Evolutionary conservation across 2,329 filamentous ascomycete genomes (phyloP).

Genomic region (Talaromyces sp.): DNA sequence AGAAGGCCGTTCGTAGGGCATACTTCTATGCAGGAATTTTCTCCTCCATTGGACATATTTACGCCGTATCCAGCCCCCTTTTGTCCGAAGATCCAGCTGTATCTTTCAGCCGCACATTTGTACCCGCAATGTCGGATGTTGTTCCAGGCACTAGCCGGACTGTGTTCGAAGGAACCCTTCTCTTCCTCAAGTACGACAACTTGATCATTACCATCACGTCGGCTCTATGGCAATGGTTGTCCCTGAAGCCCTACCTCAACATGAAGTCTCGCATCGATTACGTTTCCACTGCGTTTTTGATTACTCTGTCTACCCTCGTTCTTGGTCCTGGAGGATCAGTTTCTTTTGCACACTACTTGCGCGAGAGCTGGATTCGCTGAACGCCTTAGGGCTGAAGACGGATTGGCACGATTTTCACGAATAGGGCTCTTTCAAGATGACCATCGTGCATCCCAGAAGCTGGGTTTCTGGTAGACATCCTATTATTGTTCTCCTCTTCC

Average conservation of each 20-base stretch:
- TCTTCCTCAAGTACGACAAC: slow-evolving; percentile 4
- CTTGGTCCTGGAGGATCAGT: background rate
- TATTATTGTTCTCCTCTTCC: background rate
- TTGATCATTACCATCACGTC: slow-evolving; percentile 1
- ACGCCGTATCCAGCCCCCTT: background rate
- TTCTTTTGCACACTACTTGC: background rate
- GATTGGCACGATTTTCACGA: background rate
- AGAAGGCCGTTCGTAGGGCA: background rate
- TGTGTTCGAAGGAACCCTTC: background rate
- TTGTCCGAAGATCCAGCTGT: background rate
- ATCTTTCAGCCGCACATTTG: background rate
- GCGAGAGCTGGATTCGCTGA: background rate
- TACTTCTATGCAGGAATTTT: background rate
- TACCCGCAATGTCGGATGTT: slow-evolving; percentile 1
- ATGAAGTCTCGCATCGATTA: background rate
- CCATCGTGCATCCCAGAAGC: background rate
- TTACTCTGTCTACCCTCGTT: background rate
- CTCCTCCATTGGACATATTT: background rate
- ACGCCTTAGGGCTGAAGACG: background rate
- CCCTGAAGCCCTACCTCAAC: background rate
- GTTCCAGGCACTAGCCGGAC: slow-evolving; percentile 1
- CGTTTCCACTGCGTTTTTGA: background rate
- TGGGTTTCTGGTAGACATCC: background rate
- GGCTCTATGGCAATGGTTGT: background rate
- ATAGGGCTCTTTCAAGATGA: background rate